These are phyloP conservation scores for Vanderwaltozyma verrucispora DNA, from an alignment of 805 yeast genomes.

Conservation along the genomic window DNA sequence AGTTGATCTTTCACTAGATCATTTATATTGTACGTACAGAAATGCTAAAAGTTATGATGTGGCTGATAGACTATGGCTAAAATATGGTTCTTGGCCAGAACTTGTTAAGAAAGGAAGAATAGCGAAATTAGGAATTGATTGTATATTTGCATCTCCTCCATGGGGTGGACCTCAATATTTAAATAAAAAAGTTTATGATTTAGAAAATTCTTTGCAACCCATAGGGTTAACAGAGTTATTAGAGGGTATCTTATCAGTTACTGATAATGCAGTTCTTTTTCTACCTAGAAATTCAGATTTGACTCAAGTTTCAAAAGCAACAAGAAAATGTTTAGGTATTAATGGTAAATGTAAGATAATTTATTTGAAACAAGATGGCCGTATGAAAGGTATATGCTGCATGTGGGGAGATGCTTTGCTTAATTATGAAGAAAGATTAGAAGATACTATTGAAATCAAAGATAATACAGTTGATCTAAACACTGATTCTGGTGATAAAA, in stretches of 20 bases:
- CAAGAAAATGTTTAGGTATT: conserved; percentile 37
- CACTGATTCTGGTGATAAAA: background rate
- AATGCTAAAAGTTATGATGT: conserved; percentile 60
- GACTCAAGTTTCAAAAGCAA: conserved; percentile 39
- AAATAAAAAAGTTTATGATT: conserved; percentile 34
- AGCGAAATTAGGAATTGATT: conserved; percentile 18
- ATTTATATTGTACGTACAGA: conserved; percentile 53
- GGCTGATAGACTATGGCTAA: conserved; percentile 37
- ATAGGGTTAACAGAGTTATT: conserved; percentile 37
- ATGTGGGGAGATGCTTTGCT: conserved; percentile 48
- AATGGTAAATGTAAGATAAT: conserved; percentile 37
- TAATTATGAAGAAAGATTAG: conserved; percentile 7
- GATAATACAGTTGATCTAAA: background rate
- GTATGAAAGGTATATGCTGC: conserved; percentile 44
- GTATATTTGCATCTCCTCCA: conserved; percentile 71
- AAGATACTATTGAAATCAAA: background rate
- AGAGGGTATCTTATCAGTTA: conserved; percentile 31
- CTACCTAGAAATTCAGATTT: conserved; percentile 53
- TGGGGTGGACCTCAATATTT: conserved; percentile 76
- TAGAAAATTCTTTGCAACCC: conserved; percentile 37
- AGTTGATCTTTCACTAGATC: conserved; percentile 48
- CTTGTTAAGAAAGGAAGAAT: conserved; percentile 12
- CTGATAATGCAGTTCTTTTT: conserved; percentile 45
- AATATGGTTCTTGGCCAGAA: conserved; percentile 38
- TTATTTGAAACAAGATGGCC: conserved; percentile 33